Conservation (phyloP, 2,329 filamentous ascomycete genomes). For the Microsporum audouinii region DNA sequence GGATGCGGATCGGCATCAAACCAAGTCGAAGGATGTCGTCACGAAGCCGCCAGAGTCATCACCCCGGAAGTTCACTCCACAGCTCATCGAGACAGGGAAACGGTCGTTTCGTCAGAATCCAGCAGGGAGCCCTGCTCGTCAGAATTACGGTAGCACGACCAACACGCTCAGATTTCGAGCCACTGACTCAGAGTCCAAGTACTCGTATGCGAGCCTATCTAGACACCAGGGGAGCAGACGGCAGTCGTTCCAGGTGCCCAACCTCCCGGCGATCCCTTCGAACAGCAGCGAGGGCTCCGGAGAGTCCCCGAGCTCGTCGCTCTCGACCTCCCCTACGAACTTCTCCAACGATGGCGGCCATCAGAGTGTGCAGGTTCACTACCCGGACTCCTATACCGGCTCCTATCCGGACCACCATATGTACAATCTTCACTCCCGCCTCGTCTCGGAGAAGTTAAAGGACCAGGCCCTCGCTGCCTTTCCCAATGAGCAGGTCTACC, state of each 20-base stretch:
- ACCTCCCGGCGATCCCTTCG: constrained; percentile 50
- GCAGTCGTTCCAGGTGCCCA: constrained; percentile 51
- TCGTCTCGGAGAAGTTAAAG: constrained; percentile 66
- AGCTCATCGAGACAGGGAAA: constrained; percentile 69
- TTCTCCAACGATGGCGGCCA: constrained; percentile 14
- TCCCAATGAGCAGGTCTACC: constrained; percentile 38
- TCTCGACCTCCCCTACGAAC: constrained; percentile 18
- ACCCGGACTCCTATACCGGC: constrained; percentile 57
- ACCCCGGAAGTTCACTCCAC: constrained; percentile 53
- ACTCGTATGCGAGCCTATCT: constrained; percentile 35
- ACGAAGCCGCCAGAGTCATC: neutral
- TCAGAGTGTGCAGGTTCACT: constrained; percentile 7
- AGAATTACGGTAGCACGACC: neutral
- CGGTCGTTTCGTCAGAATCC: constrained; percentile 57
- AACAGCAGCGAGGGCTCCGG: constrained; percentile 43
- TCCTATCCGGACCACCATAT: constrained; percentile 45
- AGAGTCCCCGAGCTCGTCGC: constrained; percentile 17
- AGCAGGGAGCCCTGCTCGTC: constrained; percentile 19
- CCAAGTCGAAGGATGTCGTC: neutral
- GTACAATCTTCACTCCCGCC: constrained; percentile 60
- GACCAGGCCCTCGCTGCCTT: constrained; percentile 46
- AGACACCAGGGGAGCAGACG: constrained; percentile 28
- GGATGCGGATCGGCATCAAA: neutral
- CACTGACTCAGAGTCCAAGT: constrained; percentile 36
- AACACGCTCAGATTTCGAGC: neutral